Conservation (phyloP, 768 basidiomycete genomes). For the Kwoniella bestiolae region DNA sequence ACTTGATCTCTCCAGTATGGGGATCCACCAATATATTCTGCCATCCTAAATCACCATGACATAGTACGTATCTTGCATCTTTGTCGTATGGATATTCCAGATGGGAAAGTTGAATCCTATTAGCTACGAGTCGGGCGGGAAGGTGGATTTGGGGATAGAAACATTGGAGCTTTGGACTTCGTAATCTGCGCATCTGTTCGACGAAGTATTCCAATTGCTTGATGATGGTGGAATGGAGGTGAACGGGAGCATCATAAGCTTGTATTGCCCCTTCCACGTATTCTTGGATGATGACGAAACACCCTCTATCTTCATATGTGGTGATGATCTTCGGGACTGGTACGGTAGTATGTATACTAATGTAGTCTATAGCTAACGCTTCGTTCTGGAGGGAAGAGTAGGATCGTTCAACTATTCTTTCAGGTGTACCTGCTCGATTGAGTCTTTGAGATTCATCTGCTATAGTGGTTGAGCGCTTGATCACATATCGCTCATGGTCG, state of each 20-base stretch:
- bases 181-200: constrained; percentile 2
- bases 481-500: neutral
- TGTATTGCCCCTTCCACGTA: neutral
- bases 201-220: constrained; percentile 14
- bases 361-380: constrained; percentile 12
- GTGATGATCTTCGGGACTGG: constrained; percentile 14
- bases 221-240: neutral
- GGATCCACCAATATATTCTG: constrained; percentile 25
- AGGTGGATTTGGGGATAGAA: constrained; percentile 6
- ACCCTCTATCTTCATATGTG: constrained; percentile 4
- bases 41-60: constrained; percentile 26
- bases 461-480: constrained; percentile 5
- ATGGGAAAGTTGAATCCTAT: neutral
- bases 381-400: constrained; percentile 14
- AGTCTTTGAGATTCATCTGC: neutral
- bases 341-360: constrained; percentile 8
- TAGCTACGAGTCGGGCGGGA: neutral
- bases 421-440: constrained; percentile 2
- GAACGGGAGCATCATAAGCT: neutral
- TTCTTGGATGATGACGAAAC: constrained; percentile 9
- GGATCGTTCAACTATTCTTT: neutral
- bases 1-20: constrained; percentile 12
- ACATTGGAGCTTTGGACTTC: neutral
- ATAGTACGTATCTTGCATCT: constrained; percentile 15
- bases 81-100: constrained; percentile 6